Evolutionary conservation across 257 asterid species (phyloP), one percentile per base, ranked within the genome.

Genomic region (Craterostigma plantagineum): DNA sequence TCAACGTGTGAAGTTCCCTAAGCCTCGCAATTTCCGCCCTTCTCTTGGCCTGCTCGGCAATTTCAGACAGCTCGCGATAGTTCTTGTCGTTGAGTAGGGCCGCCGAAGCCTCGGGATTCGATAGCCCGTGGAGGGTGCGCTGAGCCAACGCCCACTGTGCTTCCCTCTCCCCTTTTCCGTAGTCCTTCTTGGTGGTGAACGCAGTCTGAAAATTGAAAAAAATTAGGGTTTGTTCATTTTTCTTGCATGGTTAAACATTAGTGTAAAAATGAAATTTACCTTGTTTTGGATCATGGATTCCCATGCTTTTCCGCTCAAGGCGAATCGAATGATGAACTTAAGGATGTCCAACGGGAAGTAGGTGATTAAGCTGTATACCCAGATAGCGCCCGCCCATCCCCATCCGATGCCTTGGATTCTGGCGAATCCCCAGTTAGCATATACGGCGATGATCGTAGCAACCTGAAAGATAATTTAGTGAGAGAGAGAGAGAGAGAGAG

Each of bases 111-210:
- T 62, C 58, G 3, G 74, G 42, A 1, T 70, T 58, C 15, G 73
- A 61, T 41, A 81, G 83, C 7, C 94, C 94, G 3, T 73, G 94
- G 34, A 77, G 90, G 0, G 84, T 81, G 12, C 92, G 78, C 42
- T 81, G 92, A 54, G 92, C 94, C 46, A 74, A 38, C 0, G 77
- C 87, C 92, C 94, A 77, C 49, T 75, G 87, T 40, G 94, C 92
- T 59, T 81, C 94, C 34, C 94, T 74, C 51, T 77, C 91, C 10
- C 83, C 86, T 48, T 43, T 69, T 6, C 94, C 94, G 10, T 75
- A 81, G 40, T 77, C 94, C 53, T 77, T 81, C 75, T 81, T 81
- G 49, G 92, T 70, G 4, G 87, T 81, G 73, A 81, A 81, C 34
- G 92, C 92, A 40, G 75, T 77, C 81, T 80, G 39, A n/a, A 27